Evolutionary conservation across 768 basidiomycete genomes (phyloP), one percentile per base, ranked within the genome.

Genomic region (Leucocoprinus birnbaumii): DNA sequence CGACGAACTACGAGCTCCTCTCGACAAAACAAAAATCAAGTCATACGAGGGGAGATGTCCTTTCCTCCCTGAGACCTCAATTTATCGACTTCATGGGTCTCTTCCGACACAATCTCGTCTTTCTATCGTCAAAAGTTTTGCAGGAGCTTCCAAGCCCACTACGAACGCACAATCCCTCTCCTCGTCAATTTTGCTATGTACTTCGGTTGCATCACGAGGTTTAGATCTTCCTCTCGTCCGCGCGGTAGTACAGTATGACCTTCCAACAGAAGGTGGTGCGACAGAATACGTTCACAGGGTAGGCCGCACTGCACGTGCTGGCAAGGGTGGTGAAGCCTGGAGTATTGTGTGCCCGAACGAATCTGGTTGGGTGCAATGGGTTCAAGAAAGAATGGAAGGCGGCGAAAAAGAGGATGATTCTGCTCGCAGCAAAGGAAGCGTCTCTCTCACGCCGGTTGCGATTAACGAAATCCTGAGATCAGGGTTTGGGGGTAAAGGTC

Each of bases 221-320:
- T 81, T 99, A 22, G 96, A 98, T 71, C 76, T 99, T 24, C 94
- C 94, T 4, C 80, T 91, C n/a, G 94, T 98, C 6, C 86, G 89
- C 34, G 91, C 92, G 2, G 94, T 99, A 58, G 73, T 98, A 27
- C 97, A 99, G 65, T 97, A 97, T 64, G 97, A 99, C 67, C 82
- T 98, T 19, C 96, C 97, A 0, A 98, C 97, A 0, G 97, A 99
- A 74, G 91, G 94, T 16, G 96, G 97, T 9, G 86, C 87, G 24
- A 97, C 89, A 10, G 97, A 99, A 67, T 98, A 99, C 62, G 86
- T 99, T 9, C 97, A 99, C 73, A 84, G 97, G 45, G 92, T 98
- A 7, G 97, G 97, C 25, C 86, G 97, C 48, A 99, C 97, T 2
- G 97, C 97, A 13, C 92, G 97, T 68, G 95, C 89, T 7, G 97